phyloP scores from a whole-genome alignment of 495 filamentous ascomycete species.

The Podospora conica region DNA sequence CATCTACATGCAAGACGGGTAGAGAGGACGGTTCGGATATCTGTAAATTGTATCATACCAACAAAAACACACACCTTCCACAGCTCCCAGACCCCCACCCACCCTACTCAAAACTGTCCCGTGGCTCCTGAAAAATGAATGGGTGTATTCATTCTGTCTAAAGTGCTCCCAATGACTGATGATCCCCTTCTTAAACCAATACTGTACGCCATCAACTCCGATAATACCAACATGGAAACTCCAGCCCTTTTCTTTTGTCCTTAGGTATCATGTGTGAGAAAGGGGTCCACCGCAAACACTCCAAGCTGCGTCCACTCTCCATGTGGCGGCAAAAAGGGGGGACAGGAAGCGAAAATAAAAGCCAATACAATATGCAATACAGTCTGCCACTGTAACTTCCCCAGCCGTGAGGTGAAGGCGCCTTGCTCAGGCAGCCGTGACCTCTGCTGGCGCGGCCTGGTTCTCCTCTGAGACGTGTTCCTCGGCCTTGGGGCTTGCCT shows the following conservation, averaged over 20 bases:
- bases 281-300: slow-evolving; percentile 13
- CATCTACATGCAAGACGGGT: not conserved
- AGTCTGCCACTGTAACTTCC: slow-evolving; percentile 11
- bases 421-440: not conserved
- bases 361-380: slow-evolving; percentile 15
- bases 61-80: not conserved
- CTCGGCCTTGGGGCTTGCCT: not conserved
- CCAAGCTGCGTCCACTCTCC: slow-evolving; percentile 1
- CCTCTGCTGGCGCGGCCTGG: not conserved
- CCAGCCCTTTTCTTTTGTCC: not conserved
- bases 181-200: not conserved
- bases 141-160: slow-evolving; percentile 5
- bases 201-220: not conserved
- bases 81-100: too few relatives aligned
- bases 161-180: not conserved
- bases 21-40: not conserved
- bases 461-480: not conserved
- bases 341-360: slow-evolving; percentile 6
- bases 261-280: slow-evolving; percentile 21
- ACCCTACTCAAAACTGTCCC: not conserved
- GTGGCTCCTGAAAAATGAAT: not conserved
- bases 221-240: slow-evolving; percentile 2
- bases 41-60: not conserved
- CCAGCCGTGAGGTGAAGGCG: too few relatives aligned
- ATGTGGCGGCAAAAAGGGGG: slow-evolving; percentile 2